phyloP scores from a whole-genome alignment of 768 basidiomycete genomes.

The Solioccasus polychromus region DNA sequence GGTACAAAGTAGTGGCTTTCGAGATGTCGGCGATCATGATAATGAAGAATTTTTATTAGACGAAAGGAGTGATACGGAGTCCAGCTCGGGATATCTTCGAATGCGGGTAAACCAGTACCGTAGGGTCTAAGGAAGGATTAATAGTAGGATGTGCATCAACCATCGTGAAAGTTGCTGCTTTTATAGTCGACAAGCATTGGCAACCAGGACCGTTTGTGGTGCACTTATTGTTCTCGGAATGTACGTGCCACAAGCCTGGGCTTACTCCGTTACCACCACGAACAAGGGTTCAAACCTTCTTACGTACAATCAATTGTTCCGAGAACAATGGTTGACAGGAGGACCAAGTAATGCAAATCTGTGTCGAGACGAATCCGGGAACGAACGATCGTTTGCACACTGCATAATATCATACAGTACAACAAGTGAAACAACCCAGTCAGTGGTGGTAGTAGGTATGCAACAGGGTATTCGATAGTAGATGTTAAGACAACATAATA shows the following conservation, averaged over 20 bases:
- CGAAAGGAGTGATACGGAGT: constrained; percentile 1
- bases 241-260: not conserved
- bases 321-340: constrained; percentile 7
- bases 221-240: constrained; percentile 13
- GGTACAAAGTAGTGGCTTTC: constrained; percentile 63
- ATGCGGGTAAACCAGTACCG: constrained; percentile 24
- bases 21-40: constrained; percentile 70
- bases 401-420: constrained; percentile 25
- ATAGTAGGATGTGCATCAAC: not conserved
- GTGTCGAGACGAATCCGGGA: not conserved
- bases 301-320: constrained; percentile 1
- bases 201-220: constrained; percentile 14
- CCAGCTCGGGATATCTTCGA: constrained; percentile 16
- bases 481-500: constrained; percentile 26
- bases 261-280: not conserved
- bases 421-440: constrained; percentile 26
- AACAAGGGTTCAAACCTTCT: not conserved
- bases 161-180: constrained; percentile 4
- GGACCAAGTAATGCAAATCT: not conserved
- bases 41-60: not conserved
- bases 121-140: constrained; percentile 4
- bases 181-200: constrained; percentile 12
- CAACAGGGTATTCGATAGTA: constrained; percentile 35
- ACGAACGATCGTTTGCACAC: constrained; percentile 1
- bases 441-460: constrained; percentile 35